These are phyloP conservation scores for Exophiala calicioides DNA, from an alignment of 2,329 filamentous ascomycete genomes.

Conservation along the genomic window DNA sequence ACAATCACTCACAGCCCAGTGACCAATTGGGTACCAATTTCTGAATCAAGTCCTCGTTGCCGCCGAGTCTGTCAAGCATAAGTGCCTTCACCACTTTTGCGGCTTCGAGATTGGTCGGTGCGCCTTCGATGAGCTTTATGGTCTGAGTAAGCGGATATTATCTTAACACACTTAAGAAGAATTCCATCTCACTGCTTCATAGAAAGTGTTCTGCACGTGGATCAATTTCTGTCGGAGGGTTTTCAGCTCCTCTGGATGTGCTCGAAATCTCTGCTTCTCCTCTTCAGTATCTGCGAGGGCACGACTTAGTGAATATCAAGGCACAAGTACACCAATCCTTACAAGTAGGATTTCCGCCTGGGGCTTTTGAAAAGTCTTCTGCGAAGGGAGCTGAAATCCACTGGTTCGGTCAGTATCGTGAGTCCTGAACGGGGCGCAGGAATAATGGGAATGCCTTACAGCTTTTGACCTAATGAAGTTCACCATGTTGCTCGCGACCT, in stretches of 20 bases:
- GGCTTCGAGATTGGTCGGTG: conserved; percentile 10
- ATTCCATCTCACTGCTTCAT: conserved; percentile 7
- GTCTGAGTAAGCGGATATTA: conserved; percentile 26
- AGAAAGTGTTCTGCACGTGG: conserved; percentile 14
- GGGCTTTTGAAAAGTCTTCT: conserved; percentile 13
- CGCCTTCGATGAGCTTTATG: conserved; percentile 16
- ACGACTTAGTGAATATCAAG: conserved; percentile 17
- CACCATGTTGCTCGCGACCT: conserved; percentile 34
- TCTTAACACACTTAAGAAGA: conserved; percentile 20
- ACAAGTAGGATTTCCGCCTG: conserved; percentile 33
- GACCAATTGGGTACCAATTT: conserved; percentile 39
- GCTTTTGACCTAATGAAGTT: conserved; percentile 29
- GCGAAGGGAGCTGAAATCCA: conserved; percentile 32
- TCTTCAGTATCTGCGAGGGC: conserved; percentile 31
- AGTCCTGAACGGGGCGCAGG: too few species aligned
- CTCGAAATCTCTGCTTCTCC: conserved; percentile 25
- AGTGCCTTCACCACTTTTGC: conserved; percentile 7
- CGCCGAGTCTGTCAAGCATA: conserved; percentile 20
- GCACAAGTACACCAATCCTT: background rate
- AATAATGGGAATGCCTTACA: conserved; percentile 11
- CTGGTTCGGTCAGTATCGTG: conserved; percentile 7
- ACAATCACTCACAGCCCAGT: conserved; percentile 13
- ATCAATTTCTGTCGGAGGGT: conserved; percentile 6
- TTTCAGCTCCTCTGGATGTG: conserved; percentile 23
- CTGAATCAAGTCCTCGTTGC: conserved; percentile 37